These are phyloP conservation scores for Lepidium africanum DNA, from an alignment of 345 rosid genomes.

Conservation along the genomic window DNA sequence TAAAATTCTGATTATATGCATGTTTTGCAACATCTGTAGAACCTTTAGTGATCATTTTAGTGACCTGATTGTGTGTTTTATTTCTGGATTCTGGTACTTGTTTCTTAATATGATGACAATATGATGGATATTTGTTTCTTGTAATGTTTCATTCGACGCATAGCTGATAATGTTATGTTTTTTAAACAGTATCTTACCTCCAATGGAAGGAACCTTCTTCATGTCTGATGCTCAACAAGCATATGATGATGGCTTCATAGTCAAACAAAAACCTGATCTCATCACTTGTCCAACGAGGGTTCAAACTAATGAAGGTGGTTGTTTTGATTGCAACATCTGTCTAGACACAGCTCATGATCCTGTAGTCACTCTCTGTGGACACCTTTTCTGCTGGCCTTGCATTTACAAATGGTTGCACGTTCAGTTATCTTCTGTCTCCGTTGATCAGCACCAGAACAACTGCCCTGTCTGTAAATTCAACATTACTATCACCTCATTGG, in stretches of 20 bases:
- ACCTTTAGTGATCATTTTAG: background rate
- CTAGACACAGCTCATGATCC: conserved; percentile 68
- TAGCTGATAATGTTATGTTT: background rate
- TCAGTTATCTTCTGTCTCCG: conserved; percentile 33
- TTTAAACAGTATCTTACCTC: conserved; percentile 22
- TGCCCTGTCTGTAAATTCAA: conserved; percentile 87
- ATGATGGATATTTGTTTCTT: background rate
- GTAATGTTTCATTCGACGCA: background rate
- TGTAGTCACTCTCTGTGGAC: conserved; percentile 78
- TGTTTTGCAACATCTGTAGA: background rate
- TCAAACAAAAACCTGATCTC: conserved; percentile 35
- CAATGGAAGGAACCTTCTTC: conserved; percentile 36
- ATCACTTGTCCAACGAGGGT: background rate
- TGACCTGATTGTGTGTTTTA: background rate
- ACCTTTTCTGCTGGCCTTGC: conserved; percentile 87
- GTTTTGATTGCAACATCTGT: conserved; percentile 76
- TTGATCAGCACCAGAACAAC: conserved; percentile 34
- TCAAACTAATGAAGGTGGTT: conserved; percentile 29
- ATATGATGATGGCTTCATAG: conserved; percentile 23
- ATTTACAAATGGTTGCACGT: conserved; percentile 40
- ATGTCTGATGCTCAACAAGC: conserved; percentile 30
- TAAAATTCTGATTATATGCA: background rate
- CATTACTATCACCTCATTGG: conserved; percentile 54
- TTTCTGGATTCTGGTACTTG: background rate
- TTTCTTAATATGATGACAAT: background rate